phyloP scores from a whole-genome alignment of 768 basidiomycete species.

The Lactarius vividus region DNA sequence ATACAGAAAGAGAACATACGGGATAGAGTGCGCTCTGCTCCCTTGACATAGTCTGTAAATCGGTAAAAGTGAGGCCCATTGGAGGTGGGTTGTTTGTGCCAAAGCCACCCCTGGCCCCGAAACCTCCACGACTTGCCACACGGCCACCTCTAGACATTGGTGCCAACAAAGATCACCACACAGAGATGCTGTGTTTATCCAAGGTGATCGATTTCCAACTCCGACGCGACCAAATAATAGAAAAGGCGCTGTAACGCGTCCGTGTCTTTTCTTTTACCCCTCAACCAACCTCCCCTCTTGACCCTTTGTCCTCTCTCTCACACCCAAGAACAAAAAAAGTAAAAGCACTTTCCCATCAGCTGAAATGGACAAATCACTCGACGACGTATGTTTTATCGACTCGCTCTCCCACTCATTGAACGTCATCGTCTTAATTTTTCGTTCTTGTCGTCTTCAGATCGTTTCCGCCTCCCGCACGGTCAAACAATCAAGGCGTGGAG shows the following conservation, averaged over 20 bases:
- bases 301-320: neutral
- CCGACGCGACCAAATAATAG: constrained; percentile 25
- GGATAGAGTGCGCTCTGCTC: constrained; percentile 81
- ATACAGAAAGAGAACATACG: constrained; percentile 43
- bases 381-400: constrained; percentile 55
- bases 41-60: constrained; percentile 71
- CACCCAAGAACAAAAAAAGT: neutral
- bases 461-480: constrained; percentile 53
- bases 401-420: constrained; percentile 24
- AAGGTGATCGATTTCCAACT: constrained; percentile 19
- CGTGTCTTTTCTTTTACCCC: constrained; percentile 5
- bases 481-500: constrained; percentile 43
- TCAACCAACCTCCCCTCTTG: neutral
- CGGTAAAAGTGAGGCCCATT: constrained; percentile 79
- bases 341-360: neutral
- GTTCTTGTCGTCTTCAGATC: constrained; percentile 45
- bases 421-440: constrained; percentile 29
- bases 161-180: neutral
- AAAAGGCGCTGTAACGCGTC: neutral
- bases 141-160: constrained; percentile 53
- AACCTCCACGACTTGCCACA: constrained; percentile 47
- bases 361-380: constrained; percentile 79
- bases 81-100: constrained; percentile 48
- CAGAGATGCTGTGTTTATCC: constrained; percentile 1
- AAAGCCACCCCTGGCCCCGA: constrained; percentile 49